Base-by-base conservation (phyloP, 768 basidiomycete species). In the Psilocybe sp. region DNA sequence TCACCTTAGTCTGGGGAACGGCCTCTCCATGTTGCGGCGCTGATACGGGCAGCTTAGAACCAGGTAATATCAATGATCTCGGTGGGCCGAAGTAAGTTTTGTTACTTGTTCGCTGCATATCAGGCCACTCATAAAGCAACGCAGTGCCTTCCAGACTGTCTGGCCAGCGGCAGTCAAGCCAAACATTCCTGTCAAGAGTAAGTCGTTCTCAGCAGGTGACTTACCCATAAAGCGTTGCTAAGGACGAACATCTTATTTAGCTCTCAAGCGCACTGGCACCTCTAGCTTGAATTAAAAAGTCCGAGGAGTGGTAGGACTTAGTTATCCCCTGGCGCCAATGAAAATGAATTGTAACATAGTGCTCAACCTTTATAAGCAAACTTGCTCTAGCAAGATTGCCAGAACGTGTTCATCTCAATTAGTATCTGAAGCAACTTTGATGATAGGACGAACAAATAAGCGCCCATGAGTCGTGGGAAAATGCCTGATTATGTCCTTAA, bases 31-130 rank as follows among this genome's bases (percentile, higher is more conserved):
- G 75, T 55, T 77, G 75, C 49, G 75, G 75, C 7, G 48, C 69
- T 0, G 69, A 71, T 41, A 73, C 70, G 0, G 74, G 74, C 2
- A 75, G 72, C 46, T 64, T 76, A 34, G 75, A 77, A 52, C 74
- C 75, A 42, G 72, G 71, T 10, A 54, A 64, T 36, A 31, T 69
- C 10, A 73, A 70, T 35, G 71, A 69, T 43, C 36, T 65, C 28
- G 73, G 71, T 8, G 54, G 58, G 50, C 71, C 73, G 14, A 59
- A 73, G 73, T 74, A 46, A 18, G 63, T 59, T 2, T 18, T 35
- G 12, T 28, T 28, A 4, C 23, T 28, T 28, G 23, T 12, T 9
- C 1, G 16, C 2, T 39, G 16, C 34, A 33, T 39, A 11, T 13
- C 31, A n/a, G 18, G 23, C 33, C 11, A 3, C n/a, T 14, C 12